Evolutionary conservation across 495 filamentous ascomycete genomes (phyloP), one percentile per base, ranked within the genome.

Genomic region (Pyrenula aspistea): DNA sequence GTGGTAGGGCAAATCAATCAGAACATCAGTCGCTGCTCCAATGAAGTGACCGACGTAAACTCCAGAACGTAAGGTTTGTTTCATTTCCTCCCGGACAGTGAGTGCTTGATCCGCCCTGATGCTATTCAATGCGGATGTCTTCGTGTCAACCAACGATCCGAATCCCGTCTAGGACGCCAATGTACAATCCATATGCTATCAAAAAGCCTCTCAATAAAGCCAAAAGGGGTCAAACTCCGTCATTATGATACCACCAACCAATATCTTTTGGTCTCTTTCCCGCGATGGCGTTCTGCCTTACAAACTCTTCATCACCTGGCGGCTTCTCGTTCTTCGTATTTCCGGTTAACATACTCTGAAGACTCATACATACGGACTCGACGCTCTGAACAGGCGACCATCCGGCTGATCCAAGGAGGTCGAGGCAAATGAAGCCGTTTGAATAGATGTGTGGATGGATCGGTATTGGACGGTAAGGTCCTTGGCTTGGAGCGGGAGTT

Each of bases 401-500:
- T 60, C 94, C 93, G 53, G 87, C 83, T 1, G 72, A 73, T 56
- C 90, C 88, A 19, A 98, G 85, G 0, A 98, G 84, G 61, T 98
- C 94, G 22, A 98, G 85, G 63, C 93, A 98, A 65, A 98, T 98
- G 67, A 96, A 91, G 54, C 93, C 93, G 68, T 98, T 98, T 59
- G 87, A 91, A 71, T 98, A 98, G 67, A 98, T 87, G 73, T 98
- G 93, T 1, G 93, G 93, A 62, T 98, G 93, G 64, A 96, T 93
- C 0, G 93, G 93, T 61, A 98, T 93, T 2, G 86, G 79, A 51
- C 85, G 83, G 22, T 8, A 42, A 8, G 31, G 31, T 4, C 8
- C 31, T 4, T 15, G 31, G 31, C 31, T 42, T 15, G 8, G 8
- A 20, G 8, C 20, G 50, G 50, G 50, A 4, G 50, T 10, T 52